Percentiles rank a stretch among this genome's conserved stretches.
Evolutionary conservation across 352 stramenopile genomes (phyloP).

Genomic region (Phytophthora multivora): DNA sequence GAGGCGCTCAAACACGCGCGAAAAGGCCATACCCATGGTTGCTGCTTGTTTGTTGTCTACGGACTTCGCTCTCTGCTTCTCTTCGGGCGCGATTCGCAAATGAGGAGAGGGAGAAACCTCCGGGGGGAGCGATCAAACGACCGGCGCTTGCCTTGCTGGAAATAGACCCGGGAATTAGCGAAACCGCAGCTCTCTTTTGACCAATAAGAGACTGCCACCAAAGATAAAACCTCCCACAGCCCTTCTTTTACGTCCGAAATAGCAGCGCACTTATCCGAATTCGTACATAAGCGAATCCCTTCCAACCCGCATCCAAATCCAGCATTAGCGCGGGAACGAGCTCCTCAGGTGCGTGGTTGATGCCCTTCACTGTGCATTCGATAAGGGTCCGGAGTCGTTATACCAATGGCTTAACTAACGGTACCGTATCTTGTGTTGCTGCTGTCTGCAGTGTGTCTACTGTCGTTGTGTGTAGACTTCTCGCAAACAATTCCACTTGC

Average conservation of each 20-base stretch:
- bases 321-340: constrained; percentile 4
- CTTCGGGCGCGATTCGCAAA: constrained; percentile 58
- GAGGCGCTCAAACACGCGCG: constrained; percentile 96
- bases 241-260: constrained; percentile 28
- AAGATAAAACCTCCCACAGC: constrained; percentile 32
- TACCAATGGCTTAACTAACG: too few species aligned
- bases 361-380: constrained; percentile 5
- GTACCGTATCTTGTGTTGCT: background rate
- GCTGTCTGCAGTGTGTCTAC: constrained; percentile 2
- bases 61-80: constrained; percentile 27
- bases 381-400: too few species aligned
- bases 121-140: constrained; percentile 28
- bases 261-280: constrained; percentile 2
- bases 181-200: constrained; percentile 17
- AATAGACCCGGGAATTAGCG: constrained; percentile 32
- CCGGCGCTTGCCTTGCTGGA: constrained; percentile 9
- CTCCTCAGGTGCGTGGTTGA: constrained; percentile 10
- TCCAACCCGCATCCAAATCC: background rate
- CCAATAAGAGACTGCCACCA: constrained; percentile 59
- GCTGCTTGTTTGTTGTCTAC: constrained; percentile 20
- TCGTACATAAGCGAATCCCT: constrained; percentile 1
- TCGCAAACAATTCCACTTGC: constrained; percentile 25
- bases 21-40: constrained; percentile 98
- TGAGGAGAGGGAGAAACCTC: constrained; percentile 37
- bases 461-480: background rate